phyloP scores from a whole-genome alignment of 2,329 filamentous ascomycete species.

The Colletotrichum magnum region DNA sequence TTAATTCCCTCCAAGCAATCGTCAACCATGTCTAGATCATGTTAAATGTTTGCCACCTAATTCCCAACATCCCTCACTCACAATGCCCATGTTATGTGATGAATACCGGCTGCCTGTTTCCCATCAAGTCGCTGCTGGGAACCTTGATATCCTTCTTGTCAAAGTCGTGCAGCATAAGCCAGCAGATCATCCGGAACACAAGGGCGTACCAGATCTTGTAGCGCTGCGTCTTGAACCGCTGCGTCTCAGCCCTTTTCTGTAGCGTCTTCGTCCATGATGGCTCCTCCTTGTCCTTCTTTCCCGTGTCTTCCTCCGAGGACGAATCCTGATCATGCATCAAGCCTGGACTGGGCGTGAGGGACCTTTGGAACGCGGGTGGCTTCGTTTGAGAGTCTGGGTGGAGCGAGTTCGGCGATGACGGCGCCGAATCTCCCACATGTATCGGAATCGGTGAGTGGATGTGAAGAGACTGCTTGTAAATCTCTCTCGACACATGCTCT shows the following conservation, averaged over 20 bases:
- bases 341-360: too few relatives aligned
- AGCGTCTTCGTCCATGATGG: background rate
- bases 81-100: slow-evolving; percentile 20
- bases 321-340: too few relatives aligned
- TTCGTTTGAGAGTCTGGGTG: background rate
- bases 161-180: slow-evolving; percentile 55
- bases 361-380: too few relatives aligned
- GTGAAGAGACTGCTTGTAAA: slow-evolving; percentile 3
- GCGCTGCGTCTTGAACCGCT: slow-evolving; percentile 34
- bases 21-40: too few relatives aligned
- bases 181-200: slow-evolving; percentile 55
- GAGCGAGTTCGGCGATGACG: background rate
- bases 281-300: background rate
- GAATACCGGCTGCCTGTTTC: slow-evolving; percentile 53
- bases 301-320: too few relatives aligned
- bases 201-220: slow-evolving; percentile 50
- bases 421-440: background rate
- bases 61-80: too few relatives aligned
- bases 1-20: too few relatives aligned
- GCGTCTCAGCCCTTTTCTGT: background rate
- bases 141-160: slow-evolving; percentile 52
- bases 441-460: background rate
- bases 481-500: slow-evolving; percentile 15
- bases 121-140: slow-evolving; percentile 50
- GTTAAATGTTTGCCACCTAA: too few relatives aligned